phyloP scores from a whole-genome alignment of 345 rosid genomes.

The Raphanus sativus region DNA sequence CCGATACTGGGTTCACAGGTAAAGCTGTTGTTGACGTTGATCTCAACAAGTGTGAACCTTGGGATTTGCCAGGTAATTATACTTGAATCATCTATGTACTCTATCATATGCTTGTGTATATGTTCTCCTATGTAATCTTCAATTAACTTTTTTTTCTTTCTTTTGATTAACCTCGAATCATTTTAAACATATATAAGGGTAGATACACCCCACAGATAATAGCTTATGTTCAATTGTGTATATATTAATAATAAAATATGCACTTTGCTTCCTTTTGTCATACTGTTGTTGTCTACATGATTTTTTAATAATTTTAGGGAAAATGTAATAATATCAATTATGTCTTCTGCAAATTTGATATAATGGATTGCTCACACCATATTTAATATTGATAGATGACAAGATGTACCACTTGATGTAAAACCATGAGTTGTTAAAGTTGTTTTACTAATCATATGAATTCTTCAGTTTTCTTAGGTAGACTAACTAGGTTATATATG shows the following conservation, averaged over 20 bases:
- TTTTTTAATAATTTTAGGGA: background rate
- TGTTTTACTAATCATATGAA: background rate
- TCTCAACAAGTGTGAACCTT: constrained; percentile 96
- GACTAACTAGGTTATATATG: background rate
- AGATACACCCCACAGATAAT: too few relatives aligned
- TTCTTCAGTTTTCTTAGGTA: background rate
- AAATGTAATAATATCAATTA: background rate
- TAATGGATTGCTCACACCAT: background rate
- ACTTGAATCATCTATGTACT: background rate
- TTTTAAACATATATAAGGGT: too few relatives aligned
- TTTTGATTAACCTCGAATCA: too few relatives aligned
- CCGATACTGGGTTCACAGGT: constrained; percentile 62
- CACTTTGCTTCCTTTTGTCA: background rate
- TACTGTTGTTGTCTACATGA: background rate
- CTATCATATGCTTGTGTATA: background rate
- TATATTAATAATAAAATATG: too few relatives aligned
- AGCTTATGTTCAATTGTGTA: too few relatives aligned
- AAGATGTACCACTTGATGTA: too few relatives aligned
- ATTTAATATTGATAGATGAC: background rate
- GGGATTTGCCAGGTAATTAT: constrained; percentile 94
- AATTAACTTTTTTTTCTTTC: too few relatives aligned
- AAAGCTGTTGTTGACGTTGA: constrained; percentile 91
- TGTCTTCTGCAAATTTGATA: background rate
- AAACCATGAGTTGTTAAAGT: background rate
- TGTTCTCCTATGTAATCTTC: background rate